phyloP scores from a whole-genome alignment of 345 rosid genomes.

The Lumnitzera racemosa region DNA sequence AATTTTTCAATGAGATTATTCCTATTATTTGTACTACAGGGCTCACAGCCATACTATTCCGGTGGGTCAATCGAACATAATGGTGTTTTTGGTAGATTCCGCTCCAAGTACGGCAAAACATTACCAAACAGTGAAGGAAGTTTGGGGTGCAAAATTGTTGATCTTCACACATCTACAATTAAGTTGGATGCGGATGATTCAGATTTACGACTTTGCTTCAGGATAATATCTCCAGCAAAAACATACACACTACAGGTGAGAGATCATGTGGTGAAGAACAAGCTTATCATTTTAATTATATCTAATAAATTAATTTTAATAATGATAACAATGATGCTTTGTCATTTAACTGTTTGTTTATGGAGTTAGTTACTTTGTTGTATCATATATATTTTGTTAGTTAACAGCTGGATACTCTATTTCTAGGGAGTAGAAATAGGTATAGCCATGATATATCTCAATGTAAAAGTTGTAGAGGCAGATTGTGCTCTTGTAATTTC shows the following conservation, averaged over 20 bases:
- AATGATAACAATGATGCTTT: too few relatives aligned
- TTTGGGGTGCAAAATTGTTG: constrained; percentile 43
- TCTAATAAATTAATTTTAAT: too few relatives aligned
- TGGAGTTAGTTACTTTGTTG: too few relatives aligned
- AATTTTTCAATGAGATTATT: background rate
- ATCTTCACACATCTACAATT: constrained; percentile 62
- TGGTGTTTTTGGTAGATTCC: constrained; percentile 77
- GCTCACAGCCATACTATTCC: constrained; percentile 44
- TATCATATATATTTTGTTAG: too few relatives aligned
- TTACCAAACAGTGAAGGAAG: constrained; percentile 50
- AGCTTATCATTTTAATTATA: background rate
- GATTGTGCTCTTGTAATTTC: too few relatives aligned
- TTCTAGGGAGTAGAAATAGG: too few relatives aligned
- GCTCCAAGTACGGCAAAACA: constrained; percentile 48
- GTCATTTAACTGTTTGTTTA: too few relatives aligned
- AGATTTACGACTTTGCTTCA: constrained; percentile 78
- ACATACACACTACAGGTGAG: constrained; percentile 76
- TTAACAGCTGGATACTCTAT: too few relatives aligned
- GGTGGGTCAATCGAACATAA: constrained; percentile 49
- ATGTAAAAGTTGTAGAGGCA: too few relatives aligned
- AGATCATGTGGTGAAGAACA: constrained; percentile 2
- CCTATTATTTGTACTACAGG: constrained; percentile 27
- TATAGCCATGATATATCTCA: too few relatives aligned
- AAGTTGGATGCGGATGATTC: constrained; percentile 77
- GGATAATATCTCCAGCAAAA: constrained; percentile 72